Base-by-base conservation (phyloP, 2,329 filamentous ascomycete species). In the Myriosclerotinia duriaeana region DNA sequence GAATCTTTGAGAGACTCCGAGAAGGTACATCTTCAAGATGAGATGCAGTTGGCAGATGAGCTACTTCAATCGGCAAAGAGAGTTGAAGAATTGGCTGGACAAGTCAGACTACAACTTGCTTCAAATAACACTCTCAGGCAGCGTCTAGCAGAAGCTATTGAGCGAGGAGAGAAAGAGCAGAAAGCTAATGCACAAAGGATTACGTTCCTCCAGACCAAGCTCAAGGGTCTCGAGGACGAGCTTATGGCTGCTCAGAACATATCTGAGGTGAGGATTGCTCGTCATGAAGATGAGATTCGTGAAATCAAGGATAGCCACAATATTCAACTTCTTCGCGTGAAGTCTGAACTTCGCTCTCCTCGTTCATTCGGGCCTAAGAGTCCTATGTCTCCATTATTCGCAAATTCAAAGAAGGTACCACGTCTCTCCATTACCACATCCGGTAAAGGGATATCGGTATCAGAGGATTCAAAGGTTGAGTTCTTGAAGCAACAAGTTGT, bases 261-360 rank as follows among this genome's bases (percentile, higher is more conserved):
- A 26, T 94, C 92, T 0, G 95, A 99, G 76, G 93, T 94, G 59
- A 88, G 89, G 50, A 87, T 98, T 66, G 81, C 86, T 53, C 88
- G 87, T 59, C 93, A 97, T 75, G 95, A 98, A 77, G 92, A 95
- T 48, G 93, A 97, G 78, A 85, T 97, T 48, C 81, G 85, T 22
- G 81, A 84, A 30, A 80, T 98, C 65, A 89, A 89, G 71, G 92
- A 96, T 66, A 90, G 87, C 67, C 88, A 95, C 74, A 92, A 86
- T 75, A 82, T 83, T 22, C 90, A 95, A 74, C 85, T 98, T 42
- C 87, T 88, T 71, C 89, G 94, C 17, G 85, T 92, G 74, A 88
- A 88, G 76, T 79, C 84, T 76, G 71, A 79, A 76, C 71, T 68
- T 66, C 83, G 80, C 52, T 83, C 80, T 67, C 82, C 81, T 53